Conservation (phyloP, 164 flowering plant genomes). For the Berberis thunbergii region DNA sequence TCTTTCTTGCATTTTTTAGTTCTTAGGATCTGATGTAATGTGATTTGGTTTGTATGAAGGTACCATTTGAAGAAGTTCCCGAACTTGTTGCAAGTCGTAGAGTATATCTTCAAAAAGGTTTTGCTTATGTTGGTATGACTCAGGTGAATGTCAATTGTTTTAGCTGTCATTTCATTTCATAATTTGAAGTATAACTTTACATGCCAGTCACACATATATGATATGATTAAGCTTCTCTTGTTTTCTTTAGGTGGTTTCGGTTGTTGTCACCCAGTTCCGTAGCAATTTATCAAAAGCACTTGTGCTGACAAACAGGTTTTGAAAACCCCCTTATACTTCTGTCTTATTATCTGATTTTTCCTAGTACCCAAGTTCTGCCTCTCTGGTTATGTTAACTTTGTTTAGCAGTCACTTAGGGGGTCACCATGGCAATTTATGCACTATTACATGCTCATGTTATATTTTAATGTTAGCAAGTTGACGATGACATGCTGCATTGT, state of each 20-base stretch:
- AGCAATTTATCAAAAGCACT: constrained; percentile 79
- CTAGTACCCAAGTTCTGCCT: too few relatives aligned
- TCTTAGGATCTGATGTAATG: constrained; percentile 3
- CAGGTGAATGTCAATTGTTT: constrained; percentile 43
- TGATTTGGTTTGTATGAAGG: constrained; percentile 33
- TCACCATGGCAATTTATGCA: too few relatives aligned
- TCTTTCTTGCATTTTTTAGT: neutral
- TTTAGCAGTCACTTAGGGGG: too few relatives aligned
- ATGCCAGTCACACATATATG: neutral
- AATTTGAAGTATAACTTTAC: neutral
- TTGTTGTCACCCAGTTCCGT: constrained; percentile 74
- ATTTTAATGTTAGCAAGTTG: too few relatives aligned
- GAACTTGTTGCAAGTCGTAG: constrained; percentile 77
- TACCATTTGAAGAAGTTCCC: constrained; percentile 94
- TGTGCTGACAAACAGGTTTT: constrained; percentile 74
- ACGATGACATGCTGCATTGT: too few relatives aligned
- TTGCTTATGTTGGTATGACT: constrained; percentile 76
- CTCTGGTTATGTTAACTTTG: too few relatives aligned
- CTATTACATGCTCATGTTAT: too few relatives aligned
- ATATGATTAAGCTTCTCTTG: neutral
- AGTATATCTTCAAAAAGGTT: constrained; percentile 60
- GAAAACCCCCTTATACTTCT: neutral
- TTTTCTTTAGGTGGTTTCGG: constrained; percentile 53
- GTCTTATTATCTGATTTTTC: too few relatives aligned
- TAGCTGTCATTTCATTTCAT: neutral